These are phyloP conservation scores for Fusarium odoratissimum DNA, from an alignment of 2,329 filamentous ascomycete genomes.

Conservation along the genomic window DNA sequence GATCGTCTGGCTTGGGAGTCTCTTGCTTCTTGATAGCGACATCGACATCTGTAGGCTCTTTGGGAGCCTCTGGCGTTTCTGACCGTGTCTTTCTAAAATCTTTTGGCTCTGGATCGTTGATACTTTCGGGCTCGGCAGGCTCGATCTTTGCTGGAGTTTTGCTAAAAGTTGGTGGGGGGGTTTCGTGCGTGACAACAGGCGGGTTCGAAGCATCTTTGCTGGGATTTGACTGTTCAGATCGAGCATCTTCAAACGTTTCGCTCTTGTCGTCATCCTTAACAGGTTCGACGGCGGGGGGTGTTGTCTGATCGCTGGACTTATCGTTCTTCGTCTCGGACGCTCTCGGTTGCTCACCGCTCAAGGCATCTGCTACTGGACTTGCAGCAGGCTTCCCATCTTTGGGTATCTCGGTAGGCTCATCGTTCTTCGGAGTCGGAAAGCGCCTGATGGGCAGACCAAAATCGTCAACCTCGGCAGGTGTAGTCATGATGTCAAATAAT, in stretches of 20 bases:
- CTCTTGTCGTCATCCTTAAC: conserved; percentile 51
- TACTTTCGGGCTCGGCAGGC: conserved; percentile 12
- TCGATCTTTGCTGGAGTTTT: conserved; percentile 19
- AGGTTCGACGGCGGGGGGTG: conserved; percentile 2
- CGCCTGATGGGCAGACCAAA: conserved; percentile 75
- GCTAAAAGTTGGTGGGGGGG: neutral
- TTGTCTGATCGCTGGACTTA: conserved; percentile 4
- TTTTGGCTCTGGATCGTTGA: conserved; percentile 7
- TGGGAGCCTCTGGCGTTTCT: neutral
- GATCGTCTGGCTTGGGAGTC: conserved; percentile 11
- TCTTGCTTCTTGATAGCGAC: conserved; percentile 11
- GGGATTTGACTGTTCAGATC: conserved; percentile 49
- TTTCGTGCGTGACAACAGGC: neutral
- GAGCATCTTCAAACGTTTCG: conserved; percentile 52
- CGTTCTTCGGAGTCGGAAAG: conserved; percentile 51
- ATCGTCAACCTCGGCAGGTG: conserved; percentile 69
- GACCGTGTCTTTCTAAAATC: neutral
- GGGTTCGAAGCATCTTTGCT: conserved; percentile 14
- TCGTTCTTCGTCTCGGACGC: conserved; percentile 9
- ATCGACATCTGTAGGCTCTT: conserved; percentile 15
- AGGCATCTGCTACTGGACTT: conserved; percentile 1
- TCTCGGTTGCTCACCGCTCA: conserved; percentile 13
- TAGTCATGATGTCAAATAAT: conserved; percentile 41
- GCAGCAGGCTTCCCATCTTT: conserved; percentile 14
- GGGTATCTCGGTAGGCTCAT: conserved; percentile 29